Evolutionary conservation across 2,329 filamentous ascomycete species (phyloP), one percentile per base, ranked within the genome.

Genomic region (Truncatella angustata): DNA sequence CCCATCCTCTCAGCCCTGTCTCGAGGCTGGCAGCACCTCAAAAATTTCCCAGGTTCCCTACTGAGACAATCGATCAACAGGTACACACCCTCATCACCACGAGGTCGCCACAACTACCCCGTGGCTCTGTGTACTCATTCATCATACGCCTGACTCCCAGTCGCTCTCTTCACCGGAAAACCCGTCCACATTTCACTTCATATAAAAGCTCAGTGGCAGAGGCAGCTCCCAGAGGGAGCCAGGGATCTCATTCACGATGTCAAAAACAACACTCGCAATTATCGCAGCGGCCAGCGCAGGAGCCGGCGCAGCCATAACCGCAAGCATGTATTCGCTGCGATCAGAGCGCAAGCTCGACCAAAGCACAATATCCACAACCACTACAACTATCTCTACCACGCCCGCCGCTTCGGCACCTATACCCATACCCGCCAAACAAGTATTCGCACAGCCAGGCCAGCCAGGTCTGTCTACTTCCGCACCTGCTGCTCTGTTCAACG

Each of bases 261-360:
- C 89, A 54, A 93, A 92, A 70, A 78, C 85, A 21, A 91, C 87
- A 30, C 65, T 93, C 61, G 87, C 87, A 59, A 78, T 90, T 55
- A 86, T 92, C 63, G 89, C 88, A 62, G 87, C 85, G 57, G 80
- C 88, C 64, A 85, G 88, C 68, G 89, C 88, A 60, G 86, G 86
- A 68, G 85, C 87, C 49, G 89, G 89, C 55, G 89, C 88, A 53
- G 87, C 87, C 53, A 72, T 88, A 53, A 92, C 88, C 52, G 79
- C 89, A 26, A 77, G 86, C 55, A 81, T 88, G 72, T 86, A 80
- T 66, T 80, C 83, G 1, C 70, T 84, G 54, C 77, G 81, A 60
- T 73, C 75, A 10, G 63, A 68, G 47, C 71, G 58, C 37, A 64
- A 60, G 49, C 60, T 64, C 52, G 72, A 77, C 52, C 75, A 75